Conservation (phyloP, 331 rosid species). For the Stylosanthes scabra region DNA sequence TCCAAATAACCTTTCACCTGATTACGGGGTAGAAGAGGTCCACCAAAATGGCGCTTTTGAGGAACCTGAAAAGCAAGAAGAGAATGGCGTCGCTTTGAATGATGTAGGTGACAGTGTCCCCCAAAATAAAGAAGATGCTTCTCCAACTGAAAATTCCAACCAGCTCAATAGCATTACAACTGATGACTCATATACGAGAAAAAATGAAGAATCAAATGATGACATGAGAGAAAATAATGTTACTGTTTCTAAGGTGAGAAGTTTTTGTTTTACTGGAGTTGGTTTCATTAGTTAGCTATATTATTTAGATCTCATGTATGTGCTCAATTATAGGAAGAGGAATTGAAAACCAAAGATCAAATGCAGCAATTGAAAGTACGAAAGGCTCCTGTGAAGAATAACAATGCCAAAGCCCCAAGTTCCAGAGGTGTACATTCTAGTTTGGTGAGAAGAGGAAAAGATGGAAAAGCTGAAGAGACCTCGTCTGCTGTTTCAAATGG, state of each 20-base stretch:
- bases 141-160: conserved; percentile 45
- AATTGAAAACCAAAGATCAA: conserved; percentile 46
- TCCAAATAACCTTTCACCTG: conserved; percentile 50
- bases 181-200: conserved; percentile 43
- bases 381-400: conserved; percentile 66
- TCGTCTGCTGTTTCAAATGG: conserved; percentile 69
- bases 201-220: conserved; percentile 52
- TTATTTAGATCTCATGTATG: conserved; percentile 36
- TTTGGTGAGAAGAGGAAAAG: conserved; percentile 59
- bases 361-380: conserved; percentile 52
- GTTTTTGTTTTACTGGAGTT: conserved; percentile 24
- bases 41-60: conserved; percentile 73
- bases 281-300: conserved; percentile 17
- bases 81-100: conserved; percentile 47
- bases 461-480: conserved; percentile 60
- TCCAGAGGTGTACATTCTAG: conserved; percentile 48
- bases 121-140: conserved; percentile 42
- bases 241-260: conserved; percentile 58
- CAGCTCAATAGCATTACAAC: conserved; percentile 50
- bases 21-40: conserved; percentile 60
- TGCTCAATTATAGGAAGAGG: conserved; percentile 55
- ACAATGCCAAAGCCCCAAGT: conserved; percentile 60
- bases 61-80: conserved; percentile 47
- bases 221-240: conserved; percentile 46
- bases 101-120: conserved; percentile 34